These are phyloP conservation scores for Incumbomyces delicatus DNA, from an alignment of 2,329 filamentous ascomycete genomes.

Conservation along the genomic window DNA sequence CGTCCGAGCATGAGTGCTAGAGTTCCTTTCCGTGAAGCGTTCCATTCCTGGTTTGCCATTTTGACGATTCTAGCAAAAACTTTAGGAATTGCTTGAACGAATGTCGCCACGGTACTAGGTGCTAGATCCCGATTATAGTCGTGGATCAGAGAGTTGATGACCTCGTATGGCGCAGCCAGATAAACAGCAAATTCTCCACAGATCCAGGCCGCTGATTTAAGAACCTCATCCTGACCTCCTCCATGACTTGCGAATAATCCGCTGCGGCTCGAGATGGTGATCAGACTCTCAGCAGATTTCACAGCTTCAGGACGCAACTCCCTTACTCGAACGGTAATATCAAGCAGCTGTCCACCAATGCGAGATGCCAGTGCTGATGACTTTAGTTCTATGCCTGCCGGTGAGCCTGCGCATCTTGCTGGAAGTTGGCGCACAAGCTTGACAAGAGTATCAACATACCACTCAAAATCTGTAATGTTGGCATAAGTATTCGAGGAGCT, in stretches of 20 bases:
- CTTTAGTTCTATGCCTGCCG: not conserved
- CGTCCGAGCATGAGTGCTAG: slow-evolving; percentile 70
- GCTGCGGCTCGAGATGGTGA: slow-evolving; percentile 51
- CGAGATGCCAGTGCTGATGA: slow-evolving; percentile 23
- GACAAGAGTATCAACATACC: slow-evolving; percentile 86
- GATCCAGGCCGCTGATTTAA: slow-evolving; percentile 73
- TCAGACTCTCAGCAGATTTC: slow-evolving; percentile 65
- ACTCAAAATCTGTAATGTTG: slow-evolving; percentile 84
- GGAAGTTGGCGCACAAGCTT: slow-evolving; percentile 49
- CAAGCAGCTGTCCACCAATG: slow-evolving; percentile 79
- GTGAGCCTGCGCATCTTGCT: slow-evolving; percentile 2
- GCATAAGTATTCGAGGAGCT: slow-evolving; percentile 82
- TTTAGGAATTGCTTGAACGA: slow-evolving; percentile 77
- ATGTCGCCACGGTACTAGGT: slow-evolving; percentile 62
- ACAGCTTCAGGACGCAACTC: slow-evolving; percentile 73
- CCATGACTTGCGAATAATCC: slow-evolving; percentile 46
- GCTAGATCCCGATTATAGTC: slow-evolving; percentile 48
- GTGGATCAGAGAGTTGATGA: slow-evolving; percentile 66
- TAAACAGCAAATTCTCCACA: slow-evolving; percentile 78
- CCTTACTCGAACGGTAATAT: slow-evolving; percentile 82
- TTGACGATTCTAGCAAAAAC: slow-evolving; percentile 65
- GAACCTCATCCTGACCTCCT: slow-evolving; percentile 49
- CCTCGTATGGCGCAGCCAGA: slow-evolving; percentile 59
- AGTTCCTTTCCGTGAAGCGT: slow-evolving; percentile 60
- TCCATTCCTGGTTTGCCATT: slow-evolving; percentile 58